A percentile compares a stretch with the other conserved stretches of the same genome.
Evolutionary conservation across 2,329 filamentous ascomycete genomes (phyloP).

Genomic region (Trichoderma koningii): DNA sequence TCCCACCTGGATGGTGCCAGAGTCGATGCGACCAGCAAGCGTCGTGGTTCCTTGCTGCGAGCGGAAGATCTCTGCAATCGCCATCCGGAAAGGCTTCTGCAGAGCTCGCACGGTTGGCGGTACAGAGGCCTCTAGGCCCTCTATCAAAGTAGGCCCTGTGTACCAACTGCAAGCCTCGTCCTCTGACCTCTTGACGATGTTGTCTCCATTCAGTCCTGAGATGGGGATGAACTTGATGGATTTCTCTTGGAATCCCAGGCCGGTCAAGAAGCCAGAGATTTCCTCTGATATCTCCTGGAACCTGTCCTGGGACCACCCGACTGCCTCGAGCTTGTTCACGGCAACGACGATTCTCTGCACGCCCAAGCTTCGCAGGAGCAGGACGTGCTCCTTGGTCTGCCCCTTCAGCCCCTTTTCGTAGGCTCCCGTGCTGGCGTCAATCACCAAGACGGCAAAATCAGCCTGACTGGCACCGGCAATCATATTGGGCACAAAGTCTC

Average conservation of each 20-base stretch:
- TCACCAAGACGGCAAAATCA: slow-evolving; percentile 91
- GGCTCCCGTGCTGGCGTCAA: slow-evolving; percentile 85
- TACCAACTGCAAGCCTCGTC: slow-evolving; percentile 74
- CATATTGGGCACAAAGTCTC: slow-evolving; percentile 98
- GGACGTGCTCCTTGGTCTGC: slow-evolving; percentile 90
- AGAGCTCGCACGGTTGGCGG: slow-evolving; percentile 66
- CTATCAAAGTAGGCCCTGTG: slow-evolving; percentile 72
- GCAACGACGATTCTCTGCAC: slow-evolving; percentile 86
- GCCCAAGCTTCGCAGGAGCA: slow-evolving; percentile 87
- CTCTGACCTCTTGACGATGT: slow-evolving; percentile 66
- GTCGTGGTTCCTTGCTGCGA: slow-evolving; percentile 80
- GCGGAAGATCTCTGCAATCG: slow-evolving; percentile 84
- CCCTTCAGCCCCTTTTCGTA: slow-evolving; percentile 93
- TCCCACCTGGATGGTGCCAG: slow-evolving; percentile 80
- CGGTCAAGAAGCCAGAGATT: slow-evolving; percentile 77
- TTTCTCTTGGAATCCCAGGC: slow-evolving; percentile 78
- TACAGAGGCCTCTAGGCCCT: slow-evolving; percentile 82
- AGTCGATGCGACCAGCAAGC: slow-evolving; percentile 81
- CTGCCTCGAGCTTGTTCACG: slow-evolving; percentile 92
- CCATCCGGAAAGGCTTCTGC: slow-evolving; percentile 79
- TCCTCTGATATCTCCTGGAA: slow-evolving; percentile 86
- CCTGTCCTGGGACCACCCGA: slow-evolving; percentile 77
- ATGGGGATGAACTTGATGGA: slow-evolving; percentile 87
- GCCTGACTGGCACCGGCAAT: slow-evolving; percentile 95
- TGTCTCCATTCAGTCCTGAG: slow-evolving; percentile 85